Conservation (phyloP, 768 basidiomycete species). For the Dendrothele bispora region DNA sequence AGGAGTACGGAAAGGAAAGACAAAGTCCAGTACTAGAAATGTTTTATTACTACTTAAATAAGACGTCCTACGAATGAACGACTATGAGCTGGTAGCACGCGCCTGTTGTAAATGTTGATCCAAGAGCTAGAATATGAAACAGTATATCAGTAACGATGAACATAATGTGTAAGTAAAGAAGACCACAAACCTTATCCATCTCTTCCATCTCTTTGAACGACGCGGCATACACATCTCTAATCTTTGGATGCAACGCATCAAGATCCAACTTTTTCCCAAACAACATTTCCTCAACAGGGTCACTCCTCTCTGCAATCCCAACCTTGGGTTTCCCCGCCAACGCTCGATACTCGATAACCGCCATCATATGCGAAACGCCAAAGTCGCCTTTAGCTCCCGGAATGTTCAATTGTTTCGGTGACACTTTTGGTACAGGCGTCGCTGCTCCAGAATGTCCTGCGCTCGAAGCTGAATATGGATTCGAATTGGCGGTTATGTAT, state of each 20-base stretch:
- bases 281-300: constrained; percentile 71
- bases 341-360: constrained; percentile 74
- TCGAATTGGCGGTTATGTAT: constrained; percentile 44
- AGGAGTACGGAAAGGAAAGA: not conserved
- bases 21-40: not conserved
- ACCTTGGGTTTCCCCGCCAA: constrained; percentile 33
- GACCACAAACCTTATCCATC: constrained; percentile 65
- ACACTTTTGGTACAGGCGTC: constrained; percentile 27
- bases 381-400: constrained; percentile 77
- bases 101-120: no score
- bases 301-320: constrained; percentile 32
- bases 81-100: no score
- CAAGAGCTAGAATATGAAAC: not conserved
- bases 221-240: constrained; percentile 68
- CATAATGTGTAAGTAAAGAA: not conserved
- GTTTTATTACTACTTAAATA: no score
- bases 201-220: constrained; percentile 76
- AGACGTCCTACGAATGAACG: no score
- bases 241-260: constrained; percentile 65
- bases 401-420: constrained; percentile 34
- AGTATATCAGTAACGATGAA: not conserved
- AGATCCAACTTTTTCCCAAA: constrained; percentile 68
- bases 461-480: constrained; percentile 23
- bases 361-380: constrained; percentile 84
- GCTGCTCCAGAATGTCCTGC: constrained; percentile 12